Evolutionary conservation across 345 rosid species (phyloP), one percentile per base, ranked within the genome.

Genomic region (Arabidopsis suecica): DNA sequence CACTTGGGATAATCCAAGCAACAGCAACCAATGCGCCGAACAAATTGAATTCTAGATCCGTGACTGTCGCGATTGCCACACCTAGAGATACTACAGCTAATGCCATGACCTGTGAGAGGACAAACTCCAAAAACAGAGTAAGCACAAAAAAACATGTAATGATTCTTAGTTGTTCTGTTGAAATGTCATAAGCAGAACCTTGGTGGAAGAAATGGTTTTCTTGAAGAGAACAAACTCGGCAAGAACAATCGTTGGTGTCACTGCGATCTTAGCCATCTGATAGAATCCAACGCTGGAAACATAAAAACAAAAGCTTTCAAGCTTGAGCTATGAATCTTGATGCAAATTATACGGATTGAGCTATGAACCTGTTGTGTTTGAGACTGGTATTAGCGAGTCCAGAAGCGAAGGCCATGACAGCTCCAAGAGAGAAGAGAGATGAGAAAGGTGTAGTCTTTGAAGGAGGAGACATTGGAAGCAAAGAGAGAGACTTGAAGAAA

Each of bases 241-340:
- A 41, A 95, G 83, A 63, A 89, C 96, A 70, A 95, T 90, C 36
- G 98, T 88, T 10, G 99, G 98, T 70, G 98, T 95, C 70, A 95
- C 98, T 2, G 98, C 98, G 50, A 95, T 92, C 84, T 95, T 92
- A 69, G 93, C 92, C 99, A 92, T 90, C 79, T 92, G 99, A 79
- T 95, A 95, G 83, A 95, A 90, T 69, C 99, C 99, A 57, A 95
- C 90, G 7, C 99, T 92, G 87, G 82, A 77, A 49, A 53, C n/a
- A 62, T 5, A 18, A 54, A 23, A 10, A 30, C 23, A 56, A 71
- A 71, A 77, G 41, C 60, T 48, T 63, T 59, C 61, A 65, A 65
- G 18, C 20, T 22, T 42, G 56, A 68, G 37, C 11, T 58, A 58
- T 23, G 55, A 37, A 28, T 16, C 14, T 10, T n/a, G 41, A 57